Evolutionary conservation across 208 protist species (phyloP), one percentile per base, ranked within the genome.

Genomic region (Phytomonas francai): DNA sequence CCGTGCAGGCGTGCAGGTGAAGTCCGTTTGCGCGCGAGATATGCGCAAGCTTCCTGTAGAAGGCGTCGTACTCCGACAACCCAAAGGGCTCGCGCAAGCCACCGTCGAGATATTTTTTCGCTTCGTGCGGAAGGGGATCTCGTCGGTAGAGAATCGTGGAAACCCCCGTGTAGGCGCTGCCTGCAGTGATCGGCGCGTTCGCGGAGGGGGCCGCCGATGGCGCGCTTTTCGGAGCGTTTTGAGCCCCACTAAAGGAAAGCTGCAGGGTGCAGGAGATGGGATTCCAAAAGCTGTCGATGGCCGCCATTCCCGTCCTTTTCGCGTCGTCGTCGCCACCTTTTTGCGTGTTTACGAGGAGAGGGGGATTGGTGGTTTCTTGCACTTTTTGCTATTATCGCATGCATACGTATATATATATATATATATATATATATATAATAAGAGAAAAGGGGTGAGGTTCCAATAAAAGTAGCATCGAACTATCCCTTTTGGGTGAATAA

Each of bases 1-100:
- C 34, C 14, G 82, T 88, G 36, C 82, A 77, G 22, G 82, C 82
- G 57, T 91, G 80, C n/a, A 87, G 72, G 69, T 88, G 82, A 19
- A 88, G 74, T 3, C 69, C 83, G 34, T 72, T 60, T 14, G 65
- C 59, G 8, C 60, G 62, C 0, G 67, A 59, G 11, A 70, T 34
- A 8, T 31, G 7, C n/a, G 32, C 57, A 27, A 74, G 60, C 36
- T 73, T 63, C 0, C 30, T 25, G 25, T 71, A 28, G 51, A 74
- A 73, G 28, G 67, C 67, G 0, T 67, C 63, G 39, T 74, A 71
- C 59, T 79, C 73, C 11, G 68, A 67, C 25, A 28, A 25, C 3
- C 7, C 27, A 0, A 51, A 3, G 3, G 19, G 25, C 28, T 0
- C 32, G 3, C 14, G 22, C n/a, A 12, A 33, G 25, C 22, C 58